Percentiles rank a stretch among this genome's conserved stretches.
Evolutionary conservation across 2,329 filamentous ascomycete species (phyloP).

Genomic region (Fusarium paranaense): DNA sequence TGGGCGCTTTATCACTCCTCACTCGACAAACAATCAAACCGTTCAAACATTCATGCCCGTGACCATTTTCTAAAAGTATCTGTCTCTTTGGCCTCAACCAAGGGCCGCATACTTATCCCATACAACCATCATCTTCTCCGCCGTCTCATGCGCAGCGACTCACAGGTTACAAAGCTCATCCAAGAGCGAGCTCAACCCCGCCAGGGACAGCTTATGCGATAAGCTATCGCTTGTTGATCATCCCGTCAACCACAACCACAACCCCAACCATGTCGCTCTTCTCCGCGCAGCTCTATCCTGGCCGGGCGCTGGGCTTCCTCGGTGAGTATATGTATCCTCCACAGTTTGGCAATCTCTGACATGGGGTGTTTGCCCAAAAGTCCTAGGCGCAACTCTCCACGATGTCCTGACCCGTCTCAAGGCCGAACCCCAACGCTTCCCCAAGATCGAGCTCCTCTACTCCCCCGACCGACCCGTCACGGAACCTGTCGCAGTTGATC

Average conservation of each 20-base stretch:
- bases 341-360: not conserved
- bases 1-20: slow-evolving; percentile 35
- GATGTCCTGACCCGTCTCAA: slow-evolving; percentile 90
- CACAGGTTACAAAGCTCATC: slow-evolving; percentile 4
- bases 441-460: slow-evolving; percentile 85
- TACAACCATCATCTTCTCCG: not conserved
- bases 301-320: slow-evolving; percentile 73
- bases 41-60: slow-evolving; percentile 25
- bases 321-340: slow-evolving; percentile 47
- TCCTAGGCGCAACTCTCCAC: slow-evolving; percentile 90
- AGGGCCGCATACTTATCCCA: not conserved
- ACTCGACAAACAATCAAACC: slow-evolving; percentile 10
- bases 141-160: slow-evolving; percentile 20
- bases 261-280: slow-evolving; percentile 59
- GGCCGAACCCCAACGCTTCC: slow-evolving; percentile 84
- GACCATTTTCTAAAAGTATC: slow-evolving; percentile 13
- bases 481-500: slow-evolving; percentile 78
- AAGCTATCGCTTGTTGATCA: slow-evolving; percentile 19
- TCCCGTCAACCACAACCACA: not conserved
- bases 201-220: slow-evolving; percentile 35
- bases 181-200: slow-evolving; percentile 36
- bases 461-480: slow-evolving; percentile 79
- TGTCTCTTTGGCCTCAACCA: not conserved
- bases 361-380: slow-evolving; percentile 57
- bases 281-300: slow-evolving; percentile 73